phyloP scores from a whole-genome alignment of 495 filamentous ascomycete species.

The Staphylotrichum tortipilum region DNA sequence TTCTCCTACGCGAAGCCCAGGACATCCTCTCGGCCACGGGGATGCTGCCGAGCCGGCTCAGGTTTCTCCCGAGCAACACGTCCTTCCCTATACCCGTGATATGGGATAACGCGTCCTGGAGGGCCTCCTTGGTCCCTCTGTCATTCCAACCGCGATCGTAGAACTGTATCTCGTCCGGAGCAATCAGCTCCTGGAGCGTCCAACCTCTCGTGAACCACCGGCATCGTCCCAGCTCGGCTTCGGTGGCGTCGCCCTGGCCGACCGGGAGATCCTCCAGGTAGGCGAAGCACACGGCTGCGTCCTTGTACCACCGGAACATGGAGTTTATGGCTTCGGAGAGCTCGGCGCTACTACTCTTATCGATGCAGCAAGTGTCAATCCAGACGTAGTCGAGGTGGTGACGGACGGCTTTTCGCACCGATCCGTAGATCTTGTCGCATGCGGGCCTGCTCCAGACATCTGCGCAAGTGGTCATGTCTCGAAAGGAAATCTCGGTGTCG shows the following conservation, averaged over 20 bases:
- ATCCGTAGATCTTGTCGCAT: too few relatives aligned
- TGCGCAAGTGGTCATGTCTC: too few relatives aligned
- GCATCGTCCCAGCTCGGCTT: background rate
- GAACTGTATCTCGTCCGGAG: background rate
- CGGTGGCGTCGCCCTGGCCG: background rate
- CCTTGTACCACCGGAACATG: constrained; percentile 2
- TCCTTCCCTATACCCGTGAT: background rate
- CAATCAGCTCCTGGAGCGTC: constrained; percentile 2
- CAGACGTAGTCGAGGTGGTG: constrained; percentile 21
- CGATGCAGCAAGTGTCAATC: constrained; percentile 31
- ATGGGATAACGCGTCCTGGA: background rate
- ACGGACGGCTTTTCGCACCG: too few relatives aligned
- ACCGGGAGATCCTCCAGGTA: background rate
- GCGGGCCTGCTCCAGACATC: too few relatives aligned
- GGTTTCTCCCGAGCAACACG: background rate
- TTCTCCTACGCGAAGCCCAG: constrained; percentile 12
- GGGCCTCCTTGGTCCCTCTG: background rate
- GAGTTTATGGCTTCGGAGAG: constrained; percentile 1
- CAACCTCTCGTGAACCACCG: background rate
- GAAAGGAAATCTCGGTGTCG: too few relatives aligned
- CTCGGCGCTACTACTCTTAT: constrained; percentile 2
- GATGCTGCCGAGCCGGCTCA: background rate
- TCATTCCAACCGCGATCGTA: constrained; percentile 2
- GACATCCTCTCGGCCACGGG: constrained; percentile 12
- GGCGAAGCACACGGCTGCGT: constrained; percentile 4